Base-by-base conservation (phyloP, 1,284 basidiomycete species). In the Microbotryum violaceum region DNA sequence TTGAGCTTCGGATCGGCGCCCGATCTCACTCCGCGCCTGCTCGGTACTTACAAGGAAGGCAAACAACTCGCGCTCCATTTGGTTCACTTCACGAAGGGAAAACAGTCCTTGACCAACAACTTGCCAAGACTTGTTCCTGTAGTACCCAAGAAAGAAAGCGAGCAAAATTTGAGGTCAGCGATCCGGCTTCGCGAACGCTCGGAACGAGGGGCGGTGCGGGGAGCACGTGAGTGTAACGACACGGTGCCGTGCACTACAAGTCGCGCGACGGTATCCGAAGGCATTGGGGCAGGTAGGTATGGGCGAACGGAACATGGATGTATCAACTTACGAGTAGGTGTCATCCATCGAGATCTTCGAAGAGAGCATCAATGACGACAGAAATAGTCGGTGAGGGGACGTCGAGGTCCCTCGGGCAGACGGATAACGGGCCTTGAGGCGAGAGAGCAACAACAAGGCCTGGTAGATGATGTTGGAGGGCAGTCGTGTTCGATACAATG, bases 1-100 rank as follows among this genome's bases (percentile, higher is more conserved):
- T 4, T 27, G 5, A 6, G 14, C 20, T 33, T 33, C 6, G 7
- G 18, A 46, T 12, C n/a, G 46, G 12, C 27, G 29, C 20, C 21
- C 23, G 16, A 46, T 21, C 18, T 56, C 51, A 3, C 12, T 27
- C 31, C 27, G 37, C 16, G 37, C 9, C 16, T 18, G 37, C 37
- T 18, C 6, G 49, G 53, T 64, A 44, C 25, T 66, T 63, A 63
- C 90, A 37, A 94, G 78, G 73, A 93, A 93, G 31, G 83, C 85
- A 74, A 90, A 92, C 86, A 94, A 91, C 75, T 94, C 90, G 7
- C 90, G 77, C 77, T 93, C 90, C 91, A 94, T 93, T 80, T 93
- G 91, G 75, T 96, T 94, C 71, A 94, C 87, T 80, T 96, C 91
- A 49, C 88, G 82, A 3, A 94, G 76, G 1, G 84, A 84, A 72